Percentiles rank a stretch among this genome's conserved stretches.
These are phyloP conservation scores for Hsuehochloa calcarea DNA, from an alignment of 176 grass and related monocot species.

Conservation along the genomic window DNA sequence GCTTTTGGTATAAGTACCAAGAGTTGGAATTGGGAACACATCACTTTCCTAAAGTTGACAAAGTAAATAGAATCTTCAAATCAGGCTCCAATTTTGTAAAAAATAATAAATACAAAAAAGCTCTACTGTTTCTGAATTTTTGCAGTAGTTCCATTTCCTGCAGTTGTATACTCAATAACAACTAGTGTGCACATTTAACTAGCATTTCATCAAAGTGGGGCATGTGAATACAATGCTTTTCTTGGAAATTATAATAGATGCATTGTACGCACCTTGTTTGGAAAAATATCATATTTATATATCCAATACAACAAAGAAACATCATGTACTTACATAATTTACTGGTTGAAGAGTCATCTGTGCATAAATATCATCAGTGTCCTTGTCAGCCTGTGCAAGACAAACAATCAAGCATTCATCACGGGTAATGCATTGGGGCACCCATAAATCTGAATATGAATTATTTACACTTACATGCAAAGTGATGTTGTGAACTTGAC, in stretches of 20 bases:
- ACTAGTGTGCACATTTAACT: background rate
- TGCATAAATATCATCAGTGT: conserved; percentile 93
- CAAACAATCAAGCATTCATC: background rate
- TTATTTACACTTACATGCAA: conserved; percentile 60
- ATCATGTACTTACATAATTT: conserved; percentile 61
- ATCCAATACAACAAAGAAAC: conserved; percentile 19
- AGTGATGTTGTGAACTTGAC: conserved; percentile 90
- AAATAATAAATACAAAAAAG: background rate
- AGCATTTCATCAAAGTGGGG: background rate
- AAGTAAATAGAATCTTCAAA: background rate
- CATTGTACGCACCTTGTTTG: background rate
- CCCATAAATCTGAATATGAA: background rate
- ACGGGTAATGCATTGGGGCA: background rate
- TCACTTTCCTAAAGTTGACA: conserved; percentile 77
- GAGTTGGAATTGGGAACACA: conserved; percentile 79
- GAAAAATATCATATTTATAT: background rate
- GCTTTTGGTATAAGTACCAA: conserved; percentile 68
- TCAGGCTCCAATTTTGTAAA: background rate
- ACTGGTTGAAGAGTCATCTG: conserved; percentile 97
- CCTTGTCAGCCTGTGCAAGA: conserved; percentile 79
- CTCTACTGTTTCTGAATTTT: background rate
- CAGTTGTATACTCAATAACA: background rate
- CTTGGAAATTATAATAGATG: background rate
- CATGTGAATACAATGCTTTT: background rate
- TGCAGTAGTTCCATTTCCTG: background rate